These are phyloP conservation scores for Eudorina sp. DNA, from an alignment of 139 green algal species.

Conservation along the genomic window DNA sequence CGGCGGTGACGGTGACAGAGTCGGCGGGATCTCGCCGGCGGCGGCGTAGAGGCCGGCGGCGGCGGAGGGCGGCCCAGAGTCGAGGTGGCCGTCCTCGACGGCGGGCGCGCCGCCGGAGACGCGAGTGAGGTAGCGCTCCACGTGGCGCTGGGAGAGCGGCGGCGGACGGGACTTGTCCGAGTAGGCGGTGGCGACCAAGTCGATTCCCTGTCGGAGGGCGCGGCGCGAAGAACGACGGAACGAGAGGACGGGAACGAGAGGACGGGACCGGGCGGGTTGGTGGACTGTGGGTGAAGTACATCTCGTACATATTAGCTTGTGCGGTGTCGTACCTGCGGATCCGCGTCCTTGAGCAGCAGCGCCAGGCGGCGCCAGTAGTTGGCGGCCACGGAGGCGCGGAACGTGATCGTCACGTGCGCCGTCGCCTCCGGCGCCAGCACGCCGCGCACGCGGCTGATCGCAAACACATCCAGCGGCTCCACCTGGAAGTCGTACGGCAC, in stretches of 20 bases:
- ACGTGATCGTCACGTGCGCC: slow-evolving; percentile 69
- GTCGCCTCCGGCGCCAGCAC: slow-evolving; percentile 55
- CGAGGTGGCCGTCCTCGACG: slow-evolving; percentile 42
- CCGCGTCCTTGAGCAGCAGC: slow-evolving; percentile 68
- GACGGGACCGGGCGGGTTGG: no score
- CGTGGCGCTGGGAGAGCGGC: slow-evolving; percentile 61
- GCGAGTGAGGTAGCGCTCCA: slow-evolving; percentile 62
- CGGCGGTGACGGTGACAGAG: not conserved
- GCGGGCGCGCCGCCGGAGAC: slow-evolving; percentile 34
- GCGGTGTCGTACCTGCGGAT: slow-evolving; percentile 47
- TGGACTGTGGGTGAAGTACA: no score
- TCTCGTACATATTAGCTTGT: no score
- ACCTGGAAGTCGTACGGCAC: slow-evolving; percentile 70
- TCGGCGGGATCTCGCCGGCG: not conserved
- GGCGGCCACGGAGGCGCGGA: slow-evolving; percentile 50
- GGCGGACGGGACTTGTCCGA: slow-evolving; percentile 70
- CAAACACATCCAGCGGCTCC: slow-evolving; percentile 67
- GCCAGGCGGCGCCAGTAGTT: slow-evolving; percentile 78
- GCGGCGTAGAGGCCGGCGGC: not conserved
- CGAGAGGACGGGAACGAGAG: no score
- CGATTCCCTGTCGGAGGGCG: no score
- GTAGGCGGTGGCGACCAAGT: slow-evolving; percentile 74
- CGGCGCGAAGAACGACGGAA: no score
- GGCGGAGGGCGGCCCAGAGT: not conserved
- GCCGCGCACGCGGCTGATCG: slow-evolving; percentile 58